Conservation (phyloP, 257 asterid genomes). For the Haberlea rhodopensis region DNA sequence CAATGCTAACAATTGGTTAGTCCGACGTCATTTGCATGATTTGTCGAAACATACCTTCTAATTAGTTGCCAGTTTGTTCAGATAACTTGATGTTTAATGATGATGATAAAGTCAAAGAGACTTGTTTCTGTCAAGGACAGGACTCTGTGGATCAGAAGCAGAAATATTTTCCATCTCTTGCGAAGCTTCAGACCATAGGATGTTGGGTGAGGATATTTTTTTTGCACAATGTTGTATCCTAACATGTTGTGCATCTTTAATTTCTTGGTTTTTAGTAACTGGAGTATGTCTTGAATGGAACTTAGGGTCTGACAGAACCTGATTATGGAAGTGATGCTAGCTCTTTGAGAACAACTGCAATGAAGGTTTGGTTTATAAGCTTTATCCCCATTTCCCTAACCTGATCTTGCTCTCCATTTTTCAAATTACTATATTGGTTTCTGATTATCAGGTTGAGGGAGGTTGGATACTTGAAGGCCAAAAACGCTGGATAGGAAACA, state of each 20-base stretch:
- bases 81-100: constrained; percentile 2
- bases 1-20: constrained; percentile 87
- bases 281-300: constrained; percentile 23
- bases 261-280: constrained; percentile 14
- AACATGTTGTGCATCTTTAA: not conserved
- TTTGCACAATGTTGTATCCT: constrained; percentile 17
- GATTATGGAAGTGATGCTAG: constrained; percentile 99
- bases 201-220: constrained; percentile 74
- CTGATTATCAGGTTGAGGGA: constrained; percentile 74
- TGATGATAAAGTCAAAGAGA: constrained; percentile 20
- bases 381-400: constrained; percentile 3
- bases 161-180: constrained; percentile 84
- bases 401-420: not conserved
- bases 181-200: constrained; percentile 60
- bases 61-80: not conserved
- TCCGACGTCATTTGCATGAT: constrained; percentile 19
- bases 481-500: constrained; percentile 98
- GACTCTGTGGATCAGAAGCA: constrained; percentile 89
- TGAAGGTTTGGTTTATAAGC: constrained; percentile 52
- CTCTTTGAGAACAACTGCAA: constrained; percentile 75
- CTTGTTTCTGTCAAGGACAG: constrained; percentile 45
- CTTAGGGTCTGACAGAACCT: constrained; percentile 91
- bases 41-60: not conserved
- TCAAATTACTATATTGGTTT: constrained; percentile 15
- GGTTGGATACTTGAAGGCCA: constrained; percentile 98